Evolutionary conservation across 2,329 filamentous ascomycete species (phyloP), one percentile per base, ranked within the genome.

Genomic region (Gnomoniopsis smithogilvyi): DNA sequence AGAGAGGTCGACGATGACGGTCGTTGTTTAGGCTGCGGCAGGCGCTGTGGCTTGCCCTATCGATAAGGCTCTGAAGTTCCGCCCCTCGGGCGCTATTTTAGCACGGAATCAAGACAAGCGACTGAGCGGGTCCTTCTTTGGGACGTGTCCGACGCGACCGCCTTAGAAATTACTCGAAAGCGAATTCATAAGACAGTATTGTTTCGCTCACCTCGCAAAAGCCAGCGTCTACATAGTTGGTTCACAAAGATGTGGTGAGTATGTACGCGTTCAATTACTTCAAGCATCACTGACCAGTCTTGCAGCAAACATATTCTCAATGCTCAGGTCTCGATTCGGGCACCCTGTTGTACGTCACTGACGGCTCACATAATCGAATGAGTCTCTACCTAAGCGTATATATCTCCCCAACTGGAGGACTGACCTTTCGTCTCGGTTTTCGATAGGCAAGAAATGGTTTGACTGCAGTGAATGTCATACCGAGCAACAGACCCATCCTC

Each of bases 271-370:
- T 14, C 8, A 43, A 21, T 10, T 45, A 3, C 15, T 47, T 50
- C 34, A n/a, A 19, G 22, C 19, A n/a, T 26, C 10, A 52, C 59
- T 62, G 19, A 56, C 50, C 36, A 19, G 34, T 19, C 17, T 46
- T 21, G 10, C 67, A 97, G 95, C 82, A 98, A 98, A 83, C 95
- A 99, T 80, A 82, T 99, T 70, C 87, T 99, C 74, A 99, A 99
- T 81, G 95, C 94, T 64, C 95, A 99, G 78, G 95, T 99, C 70
- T 81, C 94, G 59, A 96, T 99, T 77, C 91, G 95, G 68, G 95
- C 93, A 58, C 91, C 93, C 63, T 99, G 95, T 82, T 99, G 95
- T 94, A 84, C 68, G 87, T 76, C 41, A 46, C 51, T 24, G 52
- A 48, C 52, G 11, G 12, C 36, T n/a, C 36, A 41, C 6, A 4